phyloP scores from a whole-genome alignment of 2,329 filamentous ascomycete species.

The Ascochyta rabiei region DNA sequence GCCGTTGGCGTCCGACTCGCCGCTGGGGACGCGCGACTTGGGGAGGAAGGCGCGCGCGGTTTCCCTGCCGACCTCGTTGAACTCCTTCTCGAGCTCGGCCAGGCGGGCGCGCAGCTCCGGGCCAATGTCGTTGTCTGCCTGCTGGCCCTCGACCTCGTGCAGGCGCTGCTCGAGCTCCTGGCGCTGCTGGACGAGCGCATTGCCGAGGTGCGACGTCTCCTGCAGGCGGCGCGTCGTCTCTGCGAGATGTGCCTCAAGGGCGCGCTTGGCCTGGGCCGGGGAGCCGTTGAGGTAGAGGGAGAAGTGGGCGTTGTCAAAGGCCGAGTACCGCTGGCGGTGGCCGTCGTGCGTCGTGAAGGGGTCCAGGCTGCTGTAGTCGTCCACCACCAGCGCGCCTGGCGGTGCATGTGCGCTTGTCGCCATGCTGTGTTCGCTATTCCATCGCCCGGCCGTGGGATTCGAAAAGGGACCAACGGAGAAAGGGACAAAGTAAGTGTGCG shows the following conservation, averaged over 20 bases:
- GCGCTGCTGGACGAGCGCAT: conserved; percentile 83
- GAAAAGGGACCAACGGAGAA: conserved; percentile 8
- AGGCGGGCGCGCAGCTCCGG: conserved; percentile 84
- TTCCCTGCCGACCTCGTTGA: conserved; percentile 90
- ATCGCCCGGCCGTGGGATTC: conserved; percentile 29
- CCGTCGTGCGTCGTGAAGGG: conserved; percentile 53
- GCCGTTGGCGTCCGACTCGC: conserved; percentile 42
- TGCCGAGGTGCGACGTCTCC: conserved; percentile 88
- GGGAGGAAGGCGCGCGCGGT: conserved; percentile 89
- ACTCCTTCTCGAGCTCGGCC: conserved; percentile 88
- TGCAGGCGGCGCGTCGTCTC: conserved; percentile 92
- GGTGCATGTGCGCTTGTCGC: conserved; percentile 51
- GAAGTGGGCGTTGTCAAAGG: conserved; percentile 82
- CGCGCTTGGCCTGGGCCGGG: conserved; percentile 84
- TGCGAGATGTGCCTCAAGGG: conserved; percentile 86
- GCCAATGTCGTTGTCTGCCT: conserved; percentile 73
- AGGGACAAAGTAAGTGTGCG: conserved; percentile 5
- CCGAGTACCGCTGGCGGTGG: conserved; percentile 73
- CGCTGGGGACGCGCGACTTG: conserved; percentile 74
- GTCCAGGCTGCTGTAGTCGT: conserved; percentile 48
- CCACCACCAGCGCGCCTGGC: conserved; percentile 49
- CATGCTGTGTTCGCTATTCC: conserved; percentile 46
- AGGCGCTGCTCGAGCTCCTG: conserved; percentile 81
- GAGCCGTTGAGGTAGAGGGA: conserved; percentile 77
- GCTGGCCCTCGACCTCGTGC: conserved; percentile 80